phyloP scores from a whole-genome alignment of 352 stramenopile species.

The Phytopythium sindhum region DNA sequence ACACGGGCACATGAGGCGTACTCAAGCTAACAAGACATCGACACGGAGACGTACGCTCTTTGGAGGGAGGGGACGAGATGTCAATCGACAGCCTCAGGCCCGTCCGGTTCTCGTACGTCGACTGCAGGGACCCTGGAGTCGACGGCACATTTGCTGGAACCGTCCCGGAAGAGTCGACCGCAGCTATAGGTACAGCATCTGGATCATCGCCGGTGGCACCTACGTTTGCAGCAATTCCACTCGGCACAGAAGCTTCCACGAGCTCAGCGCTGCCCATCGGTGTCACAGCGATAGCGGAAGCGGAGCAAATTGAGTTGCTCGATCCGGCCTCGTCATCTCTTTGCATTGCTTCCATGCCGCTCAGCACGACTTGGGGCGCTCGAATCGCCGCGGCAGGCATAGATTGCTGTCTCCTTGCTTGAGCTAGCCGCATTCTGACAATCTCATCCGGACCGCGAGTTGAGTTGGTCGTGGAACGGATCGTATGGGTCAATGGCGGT shows the following conservation, averaged over 20 bases:
- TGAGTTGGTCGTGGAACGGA: not conserved
- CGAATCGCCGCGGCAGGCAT: not conserved
- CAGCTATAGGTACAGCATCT: not conserved
- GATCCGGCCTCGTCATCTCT: too few species aligned
- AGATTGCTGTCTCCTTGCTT: constrained; percentile 34
- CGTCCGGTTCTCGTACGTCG: constrained; percentile 51
- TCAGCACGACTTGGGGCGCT: not conserved
- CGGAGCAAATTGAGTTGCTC: not conserved
- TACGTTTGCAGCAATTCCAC: not conserved
- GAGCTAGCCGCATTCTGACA: constrained; percentile 42
- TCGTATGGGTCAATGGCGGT: not conserved
- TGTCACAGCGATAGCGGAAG: not conserved
- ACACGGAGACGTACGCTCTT: constrained; percentile 35
- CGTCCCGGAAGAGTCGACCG: not conserved
- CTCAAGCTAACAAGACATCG: constrained; percentile 8
- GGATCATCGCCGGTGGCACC: not conserved
- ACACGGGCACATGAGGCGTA: not conserved
- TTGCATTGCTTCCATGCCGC: not conserved
- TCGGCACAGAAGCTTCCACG: not conserved
- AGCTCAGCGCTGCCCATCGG: not conserved
- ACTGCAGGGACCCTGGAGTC: constrained; percentile 8
- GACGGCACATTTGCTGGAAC: too few species aligned
- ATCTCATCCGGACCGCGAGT: constrained; percentile 34
- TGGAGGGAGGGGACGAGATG: constrained; percentile 28
- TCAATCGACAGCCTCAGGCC: constrained; percentile 54